Evolutionary conservation across 202 grass and related monocot genomes (phyloP), one percentile per base, ranked within the genome.

Genomic region (Zizania palustris): DNA sequence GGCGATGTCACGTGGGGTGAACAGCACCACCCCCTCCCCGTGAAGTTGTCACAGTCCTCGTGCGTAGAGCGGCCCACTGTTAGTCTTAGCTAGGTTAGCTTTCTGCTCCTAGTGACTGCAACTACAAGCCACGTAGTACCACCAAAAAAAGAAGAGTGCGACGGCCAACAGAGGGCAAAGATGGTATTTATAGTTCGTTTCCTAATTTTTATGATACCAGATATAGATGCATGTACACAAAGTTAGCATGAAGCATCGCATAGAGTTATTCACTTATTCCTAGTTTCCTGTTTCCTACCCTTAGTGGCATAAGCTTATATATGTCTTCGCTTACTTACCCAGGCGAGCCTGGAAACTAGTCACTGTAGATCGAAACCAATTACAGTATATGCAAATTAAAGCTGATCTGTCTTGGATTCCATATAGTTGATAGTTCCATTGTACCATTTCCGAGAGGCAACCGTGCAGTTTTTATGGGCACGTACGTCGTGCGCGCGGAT

Each of bases 1-100:
- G 5, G 91, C 89, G 3, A 45, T 98, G 62, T 82, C 95, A 4
- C 71, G 77, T 53, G 89, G 85, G 61, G 65, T 75, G 86, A 90
- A 51, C 53, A 69, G 70, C 81, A 67, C 42, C 71, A 66, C 76
- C 20, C 76, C 81, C 2, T 84, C 86, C 81, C 81, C 86, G 86
- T 84, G 81, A 88, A 71, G 2, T 5, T 14, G 76, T 22, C 45
- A 37, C 5, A 11, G 72, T 6, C 18, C 65, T n/a, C 59, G 71
- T 51, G 73, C 56, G 71, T 53, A 63, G 73, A 83, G 79, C 68
- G 45, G 60, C 57, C 62, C 73, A 67, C 75, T 48, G 74, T 63
- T 69, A 74, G 62, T 19, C 45, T 33, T 20, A n/a, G 45, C 46
- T 73, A 82, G 79, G 13, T 43, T 34, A 67, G 75, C 63, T 20